Base-by-base conservation (phyloP, 768 basidiomycete genomes). In the Rhodotorula kratochvilovae region DNA sequence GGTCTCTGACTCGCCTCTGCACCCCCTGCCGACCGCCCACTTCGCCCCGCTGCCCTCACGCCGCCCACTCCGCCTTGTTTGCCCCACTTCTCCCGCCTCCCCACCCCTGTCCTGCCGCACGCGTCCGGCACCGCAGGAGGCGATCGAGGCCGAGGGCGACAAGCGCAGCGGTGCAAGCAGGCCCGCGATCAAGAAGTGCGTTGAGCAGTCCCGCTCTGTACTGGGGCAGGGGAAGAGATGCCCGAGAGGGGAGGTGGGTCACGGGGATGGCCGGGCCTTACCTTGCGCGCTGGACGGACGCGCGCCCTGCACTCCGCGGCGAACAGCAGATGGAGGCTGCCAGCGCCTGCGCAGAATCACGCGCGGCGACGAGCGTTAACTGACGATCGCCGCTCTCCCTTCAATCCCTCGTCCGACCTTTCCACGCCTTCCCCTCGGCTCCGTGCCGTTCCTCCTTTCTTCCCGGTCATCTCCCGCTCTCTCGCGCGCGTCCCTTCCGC, bases 181-280 rank as follows among this genome's bases (percentile, higher is more conserved):
- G 59, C 81, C 83, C 31, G 84, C 84, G 13, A 88, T 93, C 81
- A 94, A 93, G 87, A 90, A 90, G 85, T 90, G 68, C 74, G 85
- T 85, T 33, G n/a, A 13, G 61, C 25, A n/a, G n/a, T n/a, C n/a
- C n/a, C n/a, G n/a, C n/a, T n/a, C n/a, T n/a, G n/a, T n/a, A n/a
- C n/a, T n/a, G n/a, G n/a, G n/a, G n/a, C n/a, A n/a, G n/a, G n/a
- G n/a, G n/a, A n/a, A n/a, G n/a, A n/a, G n/a, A n/a, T n/a, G n/a
- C n/a, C n/a, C n/a, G n/a, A n/a, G n/a, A n/a, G n/a, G n/a, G n/a
- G n/a, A n/a, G n/a, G n/a, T n/a, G n/a, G n/a, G n/a, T n/a, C n/a
- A n/a, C n/a, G n/a, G n/a, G n/a, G n/a, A n/a, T n/a, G n/a, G n/a
- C n/a, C n/a, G n/a, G n/a, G n/a, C n/a, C n/a, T n/a, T n/a, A n/a